A percentile compares a stretch with the other conserved stretches of the same genome.
phyloP scores from a whole-genome alignment of 2,329 filamentous ascomycete genomes.

The Ophiostoma ulmi region DNA sequence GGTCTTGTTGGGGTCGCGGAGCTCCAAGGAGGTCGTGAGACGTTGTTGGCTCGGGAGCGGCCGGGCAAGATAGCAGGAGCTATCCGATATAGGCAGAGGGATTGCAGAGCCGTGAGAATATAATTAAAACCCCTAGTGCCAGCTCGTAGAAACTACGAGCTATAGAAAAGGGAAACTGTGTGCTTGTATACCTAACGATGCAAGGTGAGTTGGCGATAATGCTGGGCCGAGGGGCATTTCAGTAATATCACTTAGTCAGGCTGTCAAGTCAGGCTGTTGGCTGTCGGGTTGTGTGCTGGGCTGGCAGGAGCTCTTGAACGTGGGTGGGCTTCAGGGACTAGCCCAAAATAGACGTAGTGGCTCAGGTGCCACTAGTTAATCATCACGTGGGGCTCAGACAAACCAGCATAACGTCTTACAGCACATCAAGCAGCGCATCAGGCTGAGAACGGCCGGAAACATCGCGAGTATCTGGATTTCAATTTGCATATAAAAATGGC shows the following conservation, averaged over 20 bases:
- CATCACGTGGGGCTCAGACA: slow-evolving; percentile 1
- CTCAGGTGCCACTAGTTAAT: not conserved
- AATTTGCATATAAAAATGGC: not conserved
- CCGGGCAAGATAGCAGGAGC: not conserved
- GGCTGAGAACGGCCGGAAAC: not conserved
- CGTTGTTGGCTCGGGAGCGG: not conserved
- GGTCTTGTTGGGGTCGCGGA: not conserved
- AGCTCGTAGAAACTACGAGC: not conserved
- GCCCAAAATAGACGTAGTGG: not conserved
- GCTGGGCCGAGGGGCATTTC: slow-evolving; percentile 13
- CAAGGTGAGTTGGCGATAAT: slow-evolving; percentile 12
- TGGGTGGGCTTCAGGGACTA: not conserved
- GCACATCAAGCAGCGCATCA: not conserved
- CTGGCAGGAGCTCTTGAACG: slow-evolving; percentile 10
- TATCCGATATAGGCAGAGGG: not conserved
- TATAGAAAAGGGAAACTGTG: not conserved
- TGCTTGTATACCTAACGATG: not conserved
- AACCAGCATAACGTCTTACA: not conserved
- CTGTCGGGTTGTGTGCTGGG: not conserved
- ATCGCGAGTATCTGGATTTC: not conserved
- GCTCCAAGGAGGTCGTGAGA: not conserved
- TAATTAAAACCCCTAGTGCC: not conserved
- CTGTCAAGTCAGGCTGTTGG: not conserved
- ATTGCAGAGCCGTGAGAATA: not conserved
- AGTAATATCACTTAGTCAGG: not conserved